Evolutionary conservation across 1,284 basidiomycete species (phyloP), one percentile per base, ranked within the genome.

Genomic region (Calocybe gambosa): DNA sequence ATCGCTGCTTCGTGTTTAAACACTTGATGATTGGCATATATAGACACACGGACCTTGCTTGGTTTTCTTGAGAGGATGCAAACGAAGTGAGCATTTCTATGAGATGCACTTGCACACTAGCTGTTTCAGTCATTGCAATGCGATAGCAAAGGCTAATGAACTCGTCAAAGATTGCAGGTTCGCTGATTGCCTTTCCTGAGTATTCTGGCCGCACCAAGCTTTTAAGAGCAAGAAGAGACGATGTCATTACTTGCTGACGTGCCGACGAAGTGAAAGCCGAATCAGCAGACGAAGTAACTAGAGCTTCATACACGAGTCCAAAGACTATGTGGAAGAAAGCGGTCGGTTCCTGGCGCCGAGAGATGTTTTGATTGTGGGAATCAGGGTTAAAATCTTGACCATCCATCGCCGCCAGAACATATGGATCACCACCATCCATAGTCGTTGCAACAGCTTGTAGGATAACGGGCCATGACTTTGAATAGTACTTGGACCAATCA

Each of bases 261-360:
- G 65, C 58, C 35, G 65, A 58, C 31, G 64, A 65, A 0, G 67
- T 61, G 8, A 68, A 59, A 36, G 75, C 65, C 20, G 80, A 70
- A 52, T 84, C 74, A 28, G 82, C 66, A 0, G 85, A 78, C 1
- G 85, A 76, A 1, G 80, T 77, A 0, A 86, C 82, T 8, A 98
- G 71, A 0, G 90, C 82, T 62, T 99, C 95, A 55, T 91, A 97
- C 0, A 95, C 85, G 16, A 99, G 76, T 9, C 95, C 95, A 59
- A 96, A 97, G 9, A 97, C 64, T 12, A 92, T 77, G 65, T 85
- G 93, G 68, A 97, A 98, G 65, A 91, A 83, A 5, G 82, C 73
- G 0, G 82, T 75, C 0, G 93, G 91, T 49, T 93, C 89, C 18
- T 79, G 71, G 9, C 77, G 73, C 20, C 64, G 67, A 2, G 56